A percentile compares a stretch with the other conserved stretches of the same genome.
These are phyloP conservation scores for Coleophoma eucalyptorum DNA, from an alignment of 2,329 filamentous ascomycete species.

Conservation along the genomic window DNA sequence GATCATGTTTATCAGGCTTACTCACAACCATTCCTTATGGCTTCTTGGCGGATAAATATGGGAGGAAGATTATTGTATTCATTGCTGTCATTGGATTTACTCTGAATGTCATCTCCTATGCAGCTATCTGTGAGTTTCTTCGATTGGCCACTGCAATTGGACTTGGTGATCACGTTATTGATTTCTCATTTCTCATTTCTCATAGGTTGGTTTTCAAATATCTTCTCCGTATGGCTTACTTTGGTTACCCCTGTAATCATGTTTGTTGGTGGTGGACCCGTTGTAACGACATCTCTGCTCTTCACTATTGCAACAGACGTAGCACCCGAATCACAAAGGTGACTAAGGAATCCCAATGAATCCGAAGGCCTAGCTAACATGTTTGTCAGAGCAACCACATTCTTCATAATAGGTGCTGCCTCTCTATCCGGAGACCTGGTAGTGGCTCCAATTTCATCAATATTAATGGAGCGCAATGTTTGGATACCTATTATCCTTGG, in stretches of 20 bases:
- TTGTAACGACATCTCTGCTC: slow-evolving; percentile 23
- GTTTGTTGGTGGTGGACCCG: slow-evolving; percentile 29
- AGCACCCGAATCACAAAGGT: slow-evolving; percentile 25
- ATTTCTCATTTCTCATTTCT: slow-evolving; percentile 6
- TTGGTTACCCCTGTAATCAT: slow-evolving; percentile 23
- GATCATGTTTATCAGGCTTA: slow-evolving; percentile 37
- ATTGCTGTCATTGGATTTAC: slow-evolving; percentile 5
- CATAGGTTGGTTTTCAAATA: slow-evolving; percentile 3
- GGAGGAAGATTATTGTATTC: slow-evolving; percentile 9
- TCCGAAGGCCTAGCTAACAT: too few relatives aligned
- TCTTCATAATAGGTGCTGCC: slow-evolving; percentile 19
- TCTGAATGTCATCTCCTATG: background rate
- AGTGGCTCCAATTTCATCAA: slow-evolving; percentile 28
- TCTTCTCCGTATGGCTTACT: slow-evolving; percentile 20
- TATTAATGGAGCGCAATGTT: slow-evolving; percentile 24
- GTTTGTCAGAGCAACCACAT: slow-evolving; percentile 23
- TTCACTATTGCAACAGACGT: slow-evolving; percentile 31
- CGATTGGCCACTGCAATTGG: too few relatives aligned
- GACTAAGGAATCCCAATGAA: background rate
- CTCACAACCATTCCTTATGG: slow-evolving; percentile 37
- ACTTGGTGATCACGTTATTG: too few relatives aligned
- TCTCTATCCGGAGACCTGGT: slow-evolving; percentile 27
- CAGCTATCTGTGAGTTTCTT: too few relatives aligned
- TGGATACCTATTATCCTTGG: slow-evolving; percentile 11
- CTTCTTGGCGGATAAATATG: slow-evolving; percentile 11